Base-by-base conservation (phyloP, 805 yeast species). In the Ascoidea tarda region DNA sequence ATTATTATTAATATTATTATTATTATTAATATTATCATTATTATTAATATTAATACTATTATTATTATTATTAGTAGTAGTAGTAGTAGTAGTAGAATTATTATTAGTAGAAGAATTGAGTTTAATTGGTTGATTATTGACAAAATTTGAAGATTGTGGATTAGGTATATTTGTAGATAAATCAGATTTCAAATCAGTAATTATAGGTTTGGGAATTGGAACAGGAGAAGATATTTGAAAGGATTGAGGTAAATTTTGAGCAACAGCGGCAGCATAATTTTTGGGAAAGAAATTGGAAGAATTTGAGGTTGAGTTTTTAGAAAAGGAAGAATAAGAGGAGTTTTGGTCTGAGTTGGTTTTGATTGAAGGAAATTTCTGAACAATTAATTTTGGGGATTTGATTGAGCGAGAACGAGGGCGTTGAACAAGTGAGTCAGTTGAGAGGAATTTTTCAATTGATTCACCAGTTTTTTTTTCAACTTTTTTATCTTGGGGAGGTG, bases 181-280 rank as follows among this genome's bases (percentile, higher is more conserved):
- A 8, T 48, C 33, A n/a, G 21, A 32, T 16, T 42, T n/a, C n/a
- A 21, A n/a, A 16, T 48, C 33, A 38, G 42, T 48, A 33, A 33
- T 32, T 12, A 48, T 33, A 32, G 50, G 42, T 32, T 33, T 32
- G 6, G 50, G 50, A 38, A 32, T 48, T 10, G 33, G 50, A 6
- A 6, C 42, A 46, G 46, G 10, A 16, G 47, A 48, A 14, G 33
- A 32, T n/a, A 32, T 38, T 33, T 47, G 33, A 31, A 21, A 16
- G 2, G 54, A 49, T 33, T 53, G 51, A 6, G 47, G 38, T 32
- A 55, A 32, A n/a, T 52, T 53, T 16, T 54, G 55, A 8, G 54
- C 46, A 8, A 46, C 52, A 32, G 38, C 50, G 4, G 48, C 50
- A 4, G 46, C 45, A 38, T 46, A 14, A 16, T 49, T 46, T 38